Conservation (phyloP, 2,329 filamentous ascomycete species). For the Neoarthrinium moseri region DNA sequence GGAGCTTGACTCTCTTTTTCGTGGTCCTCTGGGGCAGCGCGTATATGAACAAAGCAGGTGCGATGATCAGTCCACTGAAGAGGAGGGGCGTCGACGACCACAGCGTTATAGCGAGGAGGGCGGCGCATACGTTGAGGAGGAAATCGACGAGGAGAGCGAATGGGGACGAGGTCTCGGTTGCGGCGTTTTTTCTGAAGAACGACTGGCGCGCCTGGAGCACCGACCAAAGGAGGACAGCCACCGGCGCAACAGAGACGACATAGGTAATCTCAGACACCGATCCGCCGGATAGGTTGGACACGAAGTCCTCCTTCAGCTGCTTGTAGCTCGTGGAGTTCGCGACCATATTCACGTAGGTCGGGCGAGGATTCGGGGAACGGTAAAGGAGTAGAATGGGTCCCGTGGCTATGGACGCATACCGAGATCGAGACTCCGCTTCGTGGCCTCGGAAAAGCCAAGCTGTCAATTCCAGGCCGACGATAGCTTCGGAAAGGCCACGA, state of each 20-base stretch:
- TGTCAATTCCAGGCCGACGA: too few species aligned
- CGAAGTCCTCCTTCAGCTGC: slow-evolving; percentile 89
- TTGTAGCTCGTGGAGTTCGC: slow-evolving; percentile 67
- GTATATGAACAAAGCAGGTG: slow-evolving; percentile 67
- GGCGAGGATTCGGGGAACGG: too few species aligned
- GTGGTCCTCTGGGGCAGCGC: slow-evolving; percentile 44
- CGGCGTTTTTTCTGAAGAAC: slow-evolving; percentile 84
- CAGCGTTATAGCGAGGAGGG: slow-evolving; percentile 81
- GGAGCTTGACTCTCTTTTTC: slow-evolving; percentile 49
- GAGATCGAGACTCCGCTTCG: too few species aligned
- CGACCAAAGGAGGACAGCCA: slow-evolving; percentile 85
- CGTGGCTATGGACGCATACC: too few species aligned
- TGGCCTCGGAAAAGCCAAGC: too few species aligned
- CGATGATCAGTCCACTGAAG: slow-evolving; percentile 71
- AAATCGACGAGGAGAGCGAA: slow-evolving; percentile 77
- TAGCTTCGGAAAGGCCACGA: too few species aligned
- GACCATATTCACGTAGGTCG: slow-evolving; percentile 23
- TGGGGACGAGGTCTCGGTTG: slow-evolving; percentile 67
- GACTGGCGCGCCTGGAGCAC: slow-evolving; percentile 79
- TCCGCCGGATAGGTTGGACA: slow-evolving; percentile 86
- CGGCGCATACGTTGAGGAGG: slow-evolving; percentile 77
- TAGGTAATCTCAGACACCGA: slow-evolving; percentile 81
- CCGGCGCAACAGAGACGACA: slow-evolving; percentile 81
- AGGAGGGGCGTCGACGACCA: slow-evolving; percentile 76
- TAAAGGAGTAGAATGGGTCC: too few species aligned